A percentile compares a stretch with the other conserved stretches of the same genome.
phyloP scores from a whole-genome alignment of 257 asterid genomes.

The Przewalskia tangutica region DNA sequence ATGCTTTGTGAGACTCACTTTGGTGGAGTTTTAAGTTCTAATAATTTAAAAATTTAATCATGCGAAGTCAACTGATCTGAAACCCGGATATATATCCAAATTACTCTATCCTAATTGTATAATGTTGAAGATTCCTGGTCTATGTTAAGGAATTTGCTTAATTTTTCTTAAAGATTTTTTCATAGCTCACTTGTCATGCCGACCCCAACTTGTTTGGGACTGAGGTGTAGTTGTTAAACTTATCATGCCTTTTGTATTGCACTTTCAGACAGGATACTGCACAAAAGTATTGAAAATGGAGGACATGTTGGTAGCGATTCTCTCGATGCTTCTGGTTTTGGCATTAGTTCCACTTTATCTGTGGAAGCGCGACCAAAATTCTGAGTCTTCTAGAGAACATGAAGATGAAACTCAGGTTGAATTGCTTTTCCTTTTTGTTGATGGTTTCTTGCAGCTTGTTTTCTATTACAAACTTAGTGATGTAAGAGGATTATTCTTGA shows the following conservation, averaged over 20 bases:
- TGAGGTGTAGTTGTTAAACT: background rate
- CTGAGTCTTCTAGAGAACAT: constrained; percentile 38
- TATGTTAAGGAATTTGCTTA: background rate
- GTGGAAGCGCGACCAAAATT: constrained; percentile 75
- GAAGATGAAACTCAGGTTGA: constrained; percentile 53
- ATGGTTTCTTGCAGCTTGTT: background rate
- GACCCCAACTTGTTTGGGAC: background rate
- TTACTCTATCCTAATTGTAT: background rate
- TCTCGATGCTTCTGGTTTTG: constrained; percentile 58
- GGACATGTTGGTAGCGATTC: constrained; percentile 47
- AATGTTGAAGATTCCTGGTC: background rate
- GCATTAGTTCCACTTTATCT: constrained; percentile 74
- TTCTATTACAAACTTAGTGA: background rate
- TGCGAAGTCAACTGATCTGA: background rate
- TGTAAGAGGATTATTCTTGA: background rate
- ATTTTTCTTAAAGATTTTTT: background rate
- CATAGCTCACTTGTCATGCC: background rate
- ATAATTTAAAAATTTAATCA: background rate
- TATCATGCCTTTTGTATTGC: background rate
- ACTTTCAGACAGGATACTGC: background rate
- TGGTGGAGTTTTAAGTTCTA: background rate
- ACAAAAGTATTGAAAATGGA: constrained; percentile 39
- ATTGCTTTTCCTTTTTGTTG: background rate
- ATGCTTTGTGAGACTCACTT: background rate
- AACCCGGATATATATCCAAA: background rate